A percentile compares a stretch with the other conserved stretches of the same genome.
These are phyloP conservation scores for Dactylonectria estremocensis DNA, from an alignment of 2,329 filamentous ascomycete genomes.

Conservation along the genomic window DNA sequence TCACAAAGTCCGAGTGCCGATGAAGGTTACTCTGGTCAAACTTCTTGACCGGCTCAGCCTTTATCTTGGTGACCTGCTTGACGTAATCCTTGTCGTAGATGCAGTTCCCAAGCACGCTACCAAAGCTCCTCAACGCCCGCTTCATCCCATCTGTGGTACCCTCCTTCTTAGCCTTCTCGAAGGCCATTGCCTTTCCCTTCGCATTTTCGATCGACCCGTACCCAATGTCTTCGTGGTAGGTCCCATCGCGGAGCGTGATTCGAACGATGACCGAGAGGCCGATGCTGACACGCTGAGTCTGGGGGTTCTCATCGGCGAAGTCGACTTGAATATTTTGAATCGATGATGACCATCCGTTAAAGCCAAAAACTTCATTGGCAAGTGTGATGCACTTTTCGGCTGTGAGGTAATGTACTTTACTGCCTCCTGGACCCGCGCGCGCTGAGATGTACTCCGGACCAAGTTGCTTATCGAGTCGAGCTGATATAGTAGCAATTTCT, in stretches of 20 bases:
- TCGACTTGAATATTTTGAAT: slow-evolving; percentile 96
- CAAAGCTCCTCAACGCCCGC: slow-evolving; percentile 89
- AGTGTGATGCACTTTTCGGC: slow-evolving; percentile 97
- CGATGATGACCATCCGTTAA: slow-evolving; percentile 98
- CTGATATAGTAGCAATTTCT: slow-evolving; percentile 90
- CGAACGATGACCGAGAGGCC: slow-evolving; percentile 92
- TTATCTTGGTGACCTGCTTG: slow-evolving; percentile 90
- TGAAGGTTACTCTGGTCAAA: slow-evolving; percentile 87
- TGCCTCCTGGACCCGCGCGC: slow-evolving; percentile 84
- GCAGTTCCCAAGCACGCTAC: slow-evolving; percentile 98
- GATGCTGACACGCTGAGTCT: slow-evolving; percentile 84
- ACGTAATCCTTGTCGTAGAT: slow-evolving; percentile 98
- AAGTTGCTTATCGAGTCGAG: slow-evolving; percentile 90
- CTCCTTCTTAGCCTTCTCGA: slow-evolving; percentile 99
- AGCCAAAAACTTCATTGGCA: slow-evolving; percentile 95
- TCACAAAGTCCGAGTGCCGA: slow-evolving; percentile 83
- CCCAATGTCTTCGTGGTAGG: slow-evolving; percentile 97
- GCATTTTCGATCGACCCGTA: slow-evolving; percentile 98
- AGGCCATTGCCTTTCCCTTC: slow-evolving; percentile 94
- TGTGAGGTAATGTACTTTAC: slow-evolving; percentile 93
- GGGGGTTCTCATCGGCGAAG: slow-evolving; percentile 89
- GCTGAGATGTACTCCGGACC: slow-evolving; percentile 97
- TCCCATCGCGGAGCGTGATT: slow-evolving; percentile 91
- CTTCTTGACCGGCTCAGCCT: slow-evolving; percentile 78
- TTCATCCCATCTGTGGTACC: slow-evolving; percentile 96